A percentile compares a stretch with the other conserved stretches of the same genome.
Conservation (phyloP, 306 rosid species). For the Calophaca sinica region DNA sequence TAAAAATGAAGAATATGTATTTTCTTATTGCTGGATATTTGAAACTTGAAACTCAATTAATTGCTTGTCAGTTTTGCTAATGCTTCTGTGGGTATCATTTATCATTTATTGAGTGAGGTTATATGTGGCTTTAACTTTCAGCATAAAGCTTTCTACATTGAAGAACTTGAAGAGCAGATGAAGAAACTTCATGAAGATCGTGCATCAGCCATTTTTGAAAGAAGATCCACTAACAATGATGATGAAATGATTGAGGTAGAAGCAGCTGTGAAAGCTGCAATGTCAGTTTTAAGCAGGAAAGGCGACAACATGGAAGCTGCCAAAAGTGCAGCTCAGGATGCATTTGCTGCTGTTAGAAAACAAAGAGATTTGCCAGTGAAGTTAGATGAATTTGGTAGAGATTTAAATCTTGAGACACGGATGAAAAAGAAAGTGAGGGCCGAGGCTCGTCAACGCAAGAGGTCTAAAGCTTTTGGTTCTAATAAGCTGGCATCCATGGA, state of each 20-base stretch:
- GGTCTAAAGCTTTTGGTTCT: conserved; percentile 55
- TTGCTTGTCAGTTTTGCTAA: conserved; percentile 31
- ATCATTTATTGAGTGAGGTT: conserved; percentile 34
- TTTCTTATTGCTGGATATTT: conserved; percentile 3
- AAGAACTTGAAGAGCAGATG: conserved; percentile 95
- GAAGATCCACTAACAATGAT: conserved; percentile 72
- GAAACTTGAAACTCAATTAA: conserved; percentile 29
- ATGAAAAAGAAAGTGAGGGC: conserved; percentile 76
- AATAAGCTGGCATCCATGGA: conserved; percentile 66
- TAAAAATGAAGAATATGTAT: conserved; percentile 24
- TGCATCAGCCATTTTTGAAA: conserved; percentile 75
- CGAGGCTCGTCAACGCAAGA: conserved; percentile 66
- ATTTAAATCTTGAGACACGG: conserved; percentile 85
- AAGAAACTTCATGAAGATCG: conserved; percentile 83
- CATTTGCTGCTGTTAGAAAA: conserved; percentile 70
- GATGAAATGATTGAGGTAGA: conserved; percentile 87
- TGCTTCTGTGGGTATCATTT: conserved; percentile 22
- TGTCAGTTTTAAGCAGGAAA: conserved; percentile 70
- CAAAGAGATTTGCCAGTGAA: conserved; percentile 75
- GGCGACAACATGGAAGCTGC: conserved; percentile 80
- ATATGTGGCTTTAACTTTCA: conserved; percentile 50
- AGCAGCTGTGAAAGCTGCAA: conserved; percentile 86
- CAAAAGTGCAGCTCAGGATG: conserved; percentile 82
- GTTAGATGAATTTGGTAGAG: conserved; percentile 95
- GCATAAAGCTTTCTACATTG: conserved; percentile 92